Evolutionary conservation across 1,284 basidiomycete genomes (phyloP).

Genomic region (Boletus albobrunnescens): DNA sequence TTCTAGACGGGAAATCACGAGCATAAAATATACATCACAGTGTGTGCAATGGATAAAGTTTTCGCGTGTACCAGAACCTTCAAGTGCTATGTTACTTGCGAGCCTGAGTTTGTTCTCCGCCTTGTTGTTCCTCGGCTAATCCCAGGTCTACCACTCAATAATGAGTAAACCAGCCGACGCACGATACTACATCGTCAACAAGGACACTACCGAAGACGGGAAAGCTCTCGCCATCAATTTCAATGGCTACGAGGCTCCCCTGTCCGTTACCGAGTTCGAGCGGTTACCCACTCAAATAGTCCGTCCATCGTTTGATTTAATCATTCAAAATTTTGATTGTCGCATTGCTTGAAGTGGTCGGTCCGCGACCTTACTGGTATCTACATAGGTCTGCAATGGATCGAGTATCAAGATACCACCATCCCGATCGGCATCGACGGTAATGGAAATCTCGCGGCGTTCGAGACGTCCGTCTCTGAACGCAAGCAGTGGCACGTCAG

Average conservation of each 20-base stretch:
- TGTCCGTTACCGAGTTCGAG: not conserved
- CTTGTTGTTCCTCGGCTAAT: too few species aligned
- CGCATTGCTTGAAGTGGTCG: not conserved
- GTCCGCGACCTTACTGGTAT: not conserved
- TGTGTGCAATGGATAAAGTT: too few species aligned
- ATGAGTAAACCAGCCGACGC: not conserved
- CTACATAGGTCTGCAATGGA: not conserved
- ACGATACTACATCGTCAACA: not conserved
- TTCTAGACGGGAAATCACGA: too few species aligned
- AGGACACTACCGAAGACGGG: not conserved
- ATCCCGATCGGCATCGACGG: not conserved
- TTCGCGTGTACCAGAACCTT: too few species aligned
- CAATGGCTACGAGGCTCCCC: not conserved
- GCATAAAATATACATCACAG: too few species aligned
- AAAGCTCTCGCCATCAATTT: not conserved
- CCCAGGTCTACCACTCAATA: too few species aligned
- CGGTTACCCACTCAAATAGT: not conserved
- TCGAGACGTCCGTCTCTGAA: too few species aligned
- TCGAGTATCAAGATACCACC: not conserved
- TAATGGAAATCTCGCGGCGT: not conserved
- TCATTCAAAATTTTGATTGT: not conserved
- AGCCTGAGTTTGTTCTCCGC: too few species aligned
- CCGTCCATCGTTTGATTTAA: not conserved
- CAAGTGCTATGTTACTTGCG: too few species aligned
- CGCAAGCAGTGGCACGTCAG: not conserved